Evolutionary conservation across 73 alveolate species (phyloP).

Genomic region (Paramecium primaurelia): DNA sequence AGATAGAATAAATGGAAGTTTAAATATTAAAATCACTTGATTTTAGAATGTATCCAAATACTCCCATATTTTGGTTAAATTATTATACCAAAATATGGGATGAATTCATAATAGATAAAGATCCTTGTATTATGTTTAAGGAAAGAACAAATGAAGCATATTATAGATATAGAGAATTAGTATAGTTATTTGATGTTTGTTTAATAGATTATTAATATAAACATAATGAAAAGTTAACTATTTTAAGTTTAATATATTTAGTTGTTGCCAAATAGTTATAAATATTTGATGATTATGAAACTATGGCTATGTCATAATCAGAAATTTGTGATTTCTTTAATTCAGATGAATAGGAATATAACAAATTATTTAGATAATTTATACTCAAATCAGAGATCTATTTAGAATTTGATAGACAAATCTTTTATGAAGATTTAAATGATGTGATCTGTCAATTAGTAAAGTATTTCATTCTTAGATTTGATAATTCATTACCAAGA

Average conservation of each 20-base stretch:
- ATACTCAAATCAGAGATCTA: background rate
- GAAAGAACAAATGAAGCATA: conserved; percentile 26
- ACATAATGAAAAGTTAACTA: background rate
- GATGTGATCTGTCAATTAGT: background rate
- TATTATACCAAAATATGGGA: conserved; percentile 24
- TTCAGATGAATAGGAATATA: background rate
- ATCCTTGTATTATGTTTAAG: background rate
- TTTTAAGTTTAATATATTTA: background rate
- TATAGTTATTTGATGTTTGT: background rate
- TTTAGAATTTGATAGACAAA: background rate
- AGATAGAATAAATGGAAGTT: background rate
- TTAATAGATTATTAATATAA: background rate
- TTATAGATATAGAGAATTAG: background rate
- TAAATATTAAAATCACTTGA: background rate
- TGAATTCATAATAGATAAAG: background rate
- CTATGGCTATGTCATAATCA: background rate
- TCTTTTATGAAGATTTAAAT: background rate
- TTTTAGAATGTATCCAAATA: conserved; percentile 23
- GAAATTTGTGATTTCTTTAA: background rate
- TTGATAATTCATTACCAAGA: conserved; percentile 7
- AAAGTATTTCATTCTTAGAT: background rate
- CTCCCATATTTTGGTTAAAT: conserved; percentile 40
- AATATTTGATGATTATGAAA: background rate
- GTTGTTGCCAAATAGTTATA: background rate
- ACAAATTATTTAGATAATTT: background rate